Base-by-base conservation (phyloP, 176 grass and related monocot genomes). In the Oryza australiensis region DNA sequence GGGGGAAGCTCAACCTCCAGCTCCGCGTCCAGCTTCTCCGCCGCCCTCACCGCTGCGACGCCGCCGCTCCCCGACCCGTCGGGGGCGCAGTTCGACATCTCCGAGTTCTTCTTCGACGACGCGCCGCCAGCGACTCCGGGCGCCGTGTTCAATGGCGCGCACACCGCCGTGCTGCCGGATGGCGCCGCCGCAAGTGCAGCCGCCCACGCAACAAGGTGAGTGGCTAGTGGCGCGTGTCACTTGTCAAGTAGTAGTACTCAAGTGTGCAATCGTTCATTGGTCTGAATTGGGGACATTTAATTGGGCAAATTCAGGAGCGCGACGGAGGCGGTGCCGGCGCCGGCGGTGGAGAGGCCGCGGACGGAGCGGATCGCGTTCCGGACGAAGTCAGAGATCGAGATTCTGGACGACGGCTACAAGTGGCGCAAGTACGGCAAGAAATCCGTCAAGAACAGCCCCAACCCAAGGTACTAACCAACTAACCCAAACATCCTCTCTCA, bases 361-460 rank as follows among this genome's bases (percentile, higher is more conserved):
- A 95, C 90, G 51, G 85, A 84, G 23, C 76, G 91, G 75, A 90
- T 98, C 68, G 96, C 96, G 62, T 98, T 98, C 84, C 75, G 96
- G 80, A 98, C 88, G 73, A 88, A 80, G 86, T 90, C 93, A 9
- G 96, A 93, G 76, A 32, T 85, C 60, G 96, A 98, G 85, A 86
- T 93, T 28, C 70, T 93, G 0, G 91, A 99, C 43, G 95, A 98
- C 35, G 95, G 92, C 16, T 98, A 93, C 82, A 99, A 94, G 82
- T 99, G 93, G 96, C 83, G 96, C 18, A 99, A 99, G 78, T 95
- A 99, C 34, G 93, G 96, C 64, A 99, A 99, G 89, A 99, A 95
- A 55, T 94, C 96, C n/a, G 92, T 98, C 75, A 98, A 98, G 84
- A 95, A 95, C 84, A 98, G 92, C 88, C 91, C 96, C 5, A 95